These are phyloP conservation scores for Penicillium nucicola DNA, from an alignment of 495 filamentous ascomycete species.

Conservation along the genomic window DNA sequence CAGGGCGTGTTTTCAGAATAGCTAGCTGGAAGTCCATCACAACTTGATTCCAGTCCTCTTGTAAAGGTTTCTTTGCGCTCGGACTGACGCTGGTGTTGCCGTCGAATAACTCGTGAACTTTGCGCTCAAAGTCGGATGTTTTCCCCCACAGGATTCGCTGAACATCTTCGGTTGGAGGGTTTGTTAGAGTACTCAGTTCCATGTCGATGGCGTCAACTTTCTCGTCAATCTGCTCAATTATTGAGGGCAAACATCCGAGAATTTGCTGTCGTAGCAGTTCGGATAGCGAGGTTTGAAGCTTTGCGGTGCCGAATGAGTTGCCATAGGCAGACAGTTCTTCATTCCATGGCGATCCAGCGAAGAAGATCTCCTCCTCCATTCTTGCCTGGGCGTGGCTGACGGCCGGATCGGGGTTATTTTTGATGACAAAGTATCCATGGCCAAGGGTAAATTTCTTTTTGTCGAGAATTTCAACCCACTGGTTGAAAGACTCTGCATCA, in stretches of 20 bases:
- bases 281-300: conserved; percentile 54
- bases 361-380: conserved; percentile 58
- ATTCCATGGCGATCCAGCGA: conserved; percentile 47
- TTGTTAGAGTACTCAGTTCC: conserved; percentile 50
- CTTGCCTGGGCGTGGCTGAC: conserved; percentile 52
- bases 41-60: conserved; percentile 35
- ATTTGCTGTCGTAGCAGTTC: conserved; percentile 54
- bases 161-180: conserved; percentile 46
- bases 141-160: conserved; percentile 35
- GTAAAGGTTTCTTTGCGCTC: conserved; percentile 22
- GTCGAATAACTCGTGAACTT: conserved; percentile 32
- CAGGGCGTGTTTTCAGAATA: conserved; percentile 32
- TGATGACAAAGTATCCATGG: conserved; percentile 64
- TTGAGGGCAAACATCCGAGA: conserved; percentile 54
- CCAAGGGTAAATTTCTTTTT: conserved; percentile 54
- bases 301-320: conserved; percentile 55
- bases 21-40: conserved; percentile 35
- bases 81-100: conserved; percentile 18
- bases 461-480: conserved; percentile 58
- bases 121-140: conserved; percentile 26
- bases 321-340: conserved; percentile 41
- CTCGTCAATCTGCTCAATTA: conserved; percentile 54
- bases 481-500: conserved; percentile 36
- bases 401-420: conserved; percentile 50
- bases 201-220: conserved; percentile 44